Conservation (phyloP, 2,329 filamentous ascomycete genomes). For the Aspergillus sp. region DNA sequence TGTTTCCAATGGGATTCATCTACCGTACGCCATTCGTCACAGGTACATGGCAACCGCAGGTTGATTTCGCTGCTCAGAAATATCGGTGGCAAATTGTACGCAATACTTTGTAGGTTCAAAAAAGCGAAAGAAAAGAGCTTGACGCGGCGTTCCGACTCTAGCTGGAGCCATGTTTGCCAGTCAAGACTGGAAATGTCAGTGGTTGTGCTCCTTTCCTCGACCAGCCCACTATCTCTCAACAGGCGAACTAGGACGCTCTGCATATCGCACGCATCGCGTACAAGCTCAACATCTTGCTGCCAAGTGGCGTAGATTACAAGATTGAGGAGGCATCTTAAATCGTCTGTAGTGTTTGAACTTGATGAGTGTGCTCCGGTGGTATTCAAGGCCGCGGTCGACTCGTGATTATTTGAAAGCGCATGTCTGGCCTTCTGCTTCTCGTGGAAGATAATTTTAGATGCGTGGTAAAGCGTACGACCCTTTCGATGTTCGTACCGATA, state of each 20-base stretch:
- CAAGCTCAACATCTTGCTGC: no score
- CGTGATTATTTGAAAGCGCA: no score
- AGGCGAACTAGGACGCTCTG: conserved; percentile 23
- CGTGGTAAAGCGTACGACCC: conserved; percentile 42
- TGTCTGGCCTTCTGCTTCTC: conserved; percentile 33
- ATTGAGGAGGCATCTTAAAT: no score
- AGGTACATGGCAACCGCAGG: conserved; percentile 26
- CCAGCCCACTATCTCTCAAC: conserved; percentile 15
- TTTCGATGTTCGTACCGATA: conserved; percentile 43
- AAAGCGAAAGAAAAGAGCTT: conserved; percentile 28
- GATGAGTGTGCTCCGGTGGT: no score
- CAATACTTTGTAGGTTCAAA: conserved; percentile 27
- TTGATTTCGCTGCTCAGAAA: conserved; percentile 27
- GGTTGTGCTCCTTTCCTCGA: no score
- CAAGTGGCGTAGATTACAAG: no score
- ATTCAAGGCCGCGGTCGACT: no score
- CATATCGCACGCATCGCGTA: conserved; percentile 17
- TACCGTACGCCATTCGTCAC: conserved; percentile 24
- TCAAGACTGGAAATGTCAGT: not conserved
- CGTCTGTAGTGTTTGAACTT: no score
- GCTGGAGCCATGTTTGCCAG: conserved; percentile 26
- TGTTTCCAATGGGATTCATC: conserved; percentile 21
- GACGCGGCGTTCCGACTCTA: conserved; percentile 23
- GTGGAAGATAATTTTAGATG: conserved; percentile 62
- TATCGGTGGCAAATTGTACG: conserved; percentile 24